Percentiles rank a stretch among this genome's conserved stretches.
Evolutionary conservation across 2,329 filamentous ascomycete genomes (phyloP).

Genomic region (Alternaria atra): DNA sequence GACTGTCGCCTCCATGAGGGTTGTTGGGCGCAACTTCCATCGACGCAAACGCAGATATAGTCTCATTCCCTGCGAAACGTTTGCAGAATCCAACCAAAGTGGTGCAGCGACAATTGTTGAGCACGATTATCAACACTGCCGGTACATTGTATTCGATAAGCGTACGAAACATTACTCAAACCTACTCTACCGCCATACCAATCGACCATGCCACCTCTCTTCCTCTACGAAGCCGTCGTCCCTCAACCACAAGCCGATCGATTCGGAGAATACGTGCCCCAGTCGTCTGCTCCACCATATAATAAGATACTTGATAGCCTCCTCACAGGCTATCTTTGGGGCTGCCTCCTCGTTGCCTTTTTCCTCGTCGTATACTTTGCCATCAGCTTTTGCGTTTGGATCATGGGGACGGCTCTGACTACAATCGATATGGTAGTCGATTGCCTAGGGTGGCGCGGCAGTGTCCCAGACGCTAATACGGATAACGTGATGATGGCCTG

Average conservation of each 20-base stretch:
- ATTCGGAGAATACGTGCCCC: neutral
- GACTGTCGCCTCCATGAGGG: neutral
- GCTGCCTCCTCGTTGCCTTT: constrained; percentile 12
- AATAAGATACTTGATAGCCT: constrained; percentile 10
- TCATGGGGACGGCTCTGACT: neutral
- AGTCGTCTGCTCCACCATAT: neutral
- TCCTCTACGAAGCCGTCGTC: neutral
- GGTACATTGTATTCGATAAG: neutral
- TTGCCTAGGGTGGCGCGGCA: neutral
- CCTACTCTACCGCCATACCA: neutral
- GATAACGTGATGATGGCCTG: neutral
- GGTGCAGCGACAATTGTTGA: neutral
- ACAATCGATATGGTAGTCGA: neutral
- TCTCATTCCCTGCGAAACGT: neutral
- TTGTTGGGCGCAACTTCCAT: neutral
- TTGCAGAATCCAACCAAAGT: neutral
- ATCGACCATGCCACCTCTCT: constrained; percentile 9
- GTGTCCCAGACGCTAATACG: neutral
- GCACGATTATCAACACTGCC: neutral
- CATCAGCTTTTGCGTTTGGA: constrained; percentile 7
- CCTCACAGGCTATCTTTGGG: constrained; percentile 15
- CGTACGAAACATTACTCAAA: neutral
- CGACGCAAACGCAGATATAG: neutral
- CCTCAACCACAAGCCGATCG: neutral
- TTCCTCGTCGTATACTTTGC: constrained; percentile 13